Evolutionary conservation across 2,329 filamentous ascomycete genomes (phyloP).

Genomic region (Penicillium sp.): DNA sequence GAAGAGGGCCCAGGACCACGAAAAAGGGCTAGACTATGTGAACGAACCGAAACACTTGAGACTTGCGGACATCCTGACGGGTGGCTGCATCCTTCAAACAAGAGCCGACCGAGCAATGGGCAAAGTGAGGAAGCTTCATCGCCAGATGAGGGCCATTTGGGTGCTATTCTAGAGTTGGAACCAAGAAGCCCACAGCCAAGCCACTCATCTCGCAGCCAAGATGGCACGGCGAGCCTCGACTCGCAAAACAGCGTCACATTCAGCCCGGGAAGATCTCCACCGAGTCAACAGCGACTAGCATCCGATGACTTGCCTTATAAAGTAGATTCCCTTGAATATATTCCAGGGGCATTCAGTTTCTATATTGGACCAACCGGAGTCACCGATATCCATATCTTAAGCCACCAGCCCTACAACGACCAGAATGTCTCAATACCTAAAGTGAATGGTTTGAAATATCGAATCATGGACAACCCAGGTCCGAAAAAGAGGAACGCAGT

Average conservation of each 20-base stretch:
- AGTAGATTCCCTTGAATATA: background rate
- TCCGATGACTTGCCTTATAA: too few relatives aligned
- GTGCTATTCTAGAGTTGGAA: too few relatives aligned
- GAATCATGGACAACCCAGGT: background rate
- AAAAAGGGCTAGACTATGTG: background rate
- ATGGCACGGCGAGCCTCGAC: too few relatives aligned
- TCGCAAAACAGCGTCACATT: too few relatives aligned
- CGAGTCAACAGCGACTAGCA: too few relatives aligned
- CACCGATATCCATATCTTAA: background rate
- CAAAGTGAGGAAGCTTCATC: too few relatives aligned
- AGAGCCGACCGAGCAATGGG: too few relatives aligned
- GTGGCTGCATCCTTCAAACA: background rate
- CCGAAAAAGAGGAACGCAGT: background rate
- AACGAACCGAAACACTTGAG: background rate
- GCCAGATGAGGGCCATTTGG: too few relatives aligned
- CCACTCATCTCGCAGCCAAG: too few relatives aligned
- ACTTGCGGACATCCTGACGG: background rate
- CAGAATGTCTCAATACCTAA: background rate
- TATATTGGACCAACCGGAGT: constrained; percentile 1
- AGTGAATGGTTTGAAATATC: background rate
- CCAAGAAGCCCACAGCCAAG: too few relatives aligned
- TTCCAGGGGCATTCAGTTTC: background rate
- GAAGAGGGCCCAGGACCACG: background rate
- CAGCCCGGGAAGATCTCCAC: too few relatives aligned
- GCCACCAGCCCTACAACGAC: background rate